phyloP scores from a whole-genome alignment of 1,284 basidiomycete species.

The Wolfiporia cocos region DNA sequence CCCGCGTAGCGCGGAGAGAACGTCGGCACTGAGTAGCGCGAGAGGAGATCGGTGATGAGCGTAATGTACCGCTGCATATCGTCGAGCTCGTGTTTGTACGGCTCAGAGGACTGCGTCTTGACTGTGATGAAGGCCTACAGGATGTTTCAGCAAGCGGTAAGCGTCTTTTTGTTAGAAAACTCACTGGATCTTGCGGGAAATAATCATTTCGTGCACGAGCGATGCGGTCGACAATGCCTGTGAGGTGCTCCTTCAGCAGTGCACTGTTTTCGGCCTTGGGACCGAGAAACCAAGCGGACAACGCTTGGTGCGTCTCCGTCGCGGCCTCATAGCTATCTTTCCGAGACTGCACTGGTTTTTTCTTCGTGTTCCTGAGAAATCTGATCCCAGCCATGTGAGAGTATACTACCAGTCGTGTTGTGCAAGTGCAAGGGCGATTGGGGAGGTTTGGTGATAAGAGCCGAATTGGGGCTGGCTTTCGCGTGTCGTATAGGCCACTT shows the following conservation, averaged over 20 bases:
- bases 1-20: slow-evolving; percentile 36
- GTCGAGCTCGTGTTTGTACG: slow-evolving; percentile 13
- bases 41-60: slow-evolving; percentile 16
- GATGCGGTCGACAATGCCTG: slow-evolving; percentile 11
- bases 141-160: neutral
- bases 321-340: neutral
- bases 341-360: too few species aligned
- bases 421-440: too few species aligned
- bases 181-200: slow-evolving; percentile 12
- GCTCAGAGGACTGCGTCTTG: slow-evolving; percentile 10
- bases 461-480: too few species aligned
- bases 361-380: too few species aligned
- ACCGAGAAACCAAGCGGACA: slow-evolving; percentile 25
- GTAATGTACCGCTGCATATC: slow-evolving; percentile 11
- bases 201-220: slow-evolving; percentile 10
- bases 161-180: neutral
- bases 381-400: too few species aligned
- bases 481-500: too few species aligned
- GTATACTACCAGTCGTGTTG: too few species aligned
- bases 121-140: slow-evolving; percentile 17
- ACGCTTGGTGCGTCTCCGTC: slow-evolving; percentile 18
- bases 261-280: slow-evolving; percentile 23
- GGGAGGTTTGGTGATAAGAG: too few species aligned
- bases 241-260: slow-evolving; percentile 14
- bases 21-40: slow-evolving; percentile 31